Evolutionary conservation across 176 grass and related monocot genomes (phyloP), one percentile per base, ranked within the genome.

Genomic region (Hyparrhenia diplandra): DNA sequence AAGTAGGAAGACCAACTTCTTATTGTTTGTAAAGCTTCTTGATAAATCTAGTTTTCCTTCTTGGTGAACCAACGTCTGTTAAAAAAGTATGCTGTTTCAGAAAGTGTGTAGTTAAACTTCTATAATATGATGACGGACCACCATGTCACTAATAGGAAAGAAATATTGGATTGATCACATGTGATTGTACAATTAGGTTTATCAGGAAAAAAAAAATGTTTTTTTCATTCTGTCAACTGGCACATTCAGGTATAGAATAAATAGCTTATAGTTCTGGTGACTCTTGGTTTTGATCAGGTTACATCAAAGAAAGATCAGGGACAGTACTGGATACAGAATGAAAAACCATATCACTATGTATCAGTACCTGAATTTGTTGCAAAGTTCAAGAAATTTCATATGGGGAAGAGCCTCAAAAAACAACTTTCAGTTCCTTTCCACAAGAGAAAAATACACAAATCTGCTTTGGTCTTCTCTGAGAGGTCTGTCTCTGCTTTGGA

Each of bases 381-480:
- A 16, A 73, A 83, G 39, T 95, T 95, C 78, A 86, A 80, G 60
- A 85, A 81, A 76, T 90, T 92, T 80, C 92, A 95, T 61, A 89
- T 92, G 47, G 89, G 92, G 20, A 88, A 82, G 78, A 86, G 68
- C 46, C 84, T 92, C n/a, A 83, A 76, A 77, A 89, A 83, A 60
- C 89, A 95, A 61, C 82, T 95, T 69, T 87, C 87, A 2, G 84
- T 85, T 74, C 90, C 90, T 73, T 95, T 92, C 83, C 78, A 98
- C 73, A 95, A 89, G 86, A 78, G 43, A 51, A 85, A 76, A 58
- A 91, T 87, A 80, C 92, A 95, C 88, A 82, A 83, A 79, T 94
- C 95, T 61, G 88, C 95, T 74, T 87, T 98, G 12, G 95, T 91
- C 46, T 98, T 98, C 88, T 82, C 86, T 29, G 49, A 83, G 62